Percentiles rank a stretch among this genome's conserved stretches.
Conservation (phyloP, 2,329 filamentous ascomycete genomes). For the Fusarium bactridioides region DNA sequence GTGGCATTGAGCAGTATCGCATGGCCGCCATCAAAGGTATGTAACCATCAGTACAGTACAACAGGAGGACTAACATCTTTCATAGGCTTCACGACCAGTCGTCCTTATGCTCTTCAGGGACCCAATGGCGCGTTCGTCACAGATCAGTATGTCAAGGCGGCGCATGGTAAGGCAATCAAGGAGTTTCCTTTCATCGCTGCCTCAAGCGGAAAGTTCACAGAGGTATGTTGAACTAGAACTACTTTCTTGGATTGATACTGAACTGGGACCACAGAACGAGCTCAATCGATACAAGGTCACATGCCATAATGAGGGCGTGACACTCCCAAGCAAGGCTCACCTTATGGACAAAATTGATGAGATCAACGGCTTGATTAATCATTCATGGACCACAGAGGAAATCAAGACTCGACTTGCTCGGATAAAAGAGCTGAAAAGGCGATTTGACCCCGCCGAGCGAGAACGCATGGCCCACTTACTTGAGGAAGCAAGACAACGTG, state of each 20-base stretch:
- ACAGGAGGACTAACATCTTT: constrained; percentile 29
- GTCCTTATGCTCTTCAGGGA: constrained; percentile 82
- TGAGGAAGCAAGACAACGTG: constrained; percentile 69
- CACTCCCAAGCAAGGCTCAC: constrained; percentile 75
- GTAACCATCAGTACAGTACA: constrained; percentile 9
- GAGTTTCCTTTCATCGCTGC: constrained; percentile 91
- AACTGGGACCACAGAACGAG: constrained; percentile 65
- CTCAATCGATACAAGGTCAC: constrained; percentile 82
- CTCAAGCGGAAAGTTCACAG: constrained; percentile 85
- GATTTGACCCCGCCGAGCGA: constrained; percentile 72
- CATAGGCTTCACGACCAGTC: constrained; percentile 78
- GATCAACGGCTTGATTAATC: constrained; percentile 81
- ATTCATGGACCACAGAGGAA: constrained; percentile 83
- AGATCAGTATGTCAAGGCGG: constrained; percentile 82
- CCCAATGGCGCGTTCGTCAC: constrained; percentile 82
- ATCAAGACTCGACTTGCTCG: constrained; percentile 80
- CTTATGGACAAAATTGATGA: constrained; percentile 78
- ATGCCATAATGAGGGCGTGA: constrained; percentile 74
- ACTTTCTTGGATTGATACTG: not conserved
- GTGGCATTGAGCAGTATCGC: constrained; percentile 80
- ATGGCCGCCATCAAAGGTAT: constrained; percentile 88
- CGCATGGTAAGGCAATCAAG: constrained; percentile 83
- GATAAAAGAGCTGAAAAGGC: constrained; percentile 72
- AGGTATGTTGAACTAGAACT: constrained; percentile 59
- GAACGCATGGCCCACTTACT: constrained; percentile 71